Conservation (phyloP, 768 basidiomycete species). For the Candolleomyces efflorescens region DNA sequence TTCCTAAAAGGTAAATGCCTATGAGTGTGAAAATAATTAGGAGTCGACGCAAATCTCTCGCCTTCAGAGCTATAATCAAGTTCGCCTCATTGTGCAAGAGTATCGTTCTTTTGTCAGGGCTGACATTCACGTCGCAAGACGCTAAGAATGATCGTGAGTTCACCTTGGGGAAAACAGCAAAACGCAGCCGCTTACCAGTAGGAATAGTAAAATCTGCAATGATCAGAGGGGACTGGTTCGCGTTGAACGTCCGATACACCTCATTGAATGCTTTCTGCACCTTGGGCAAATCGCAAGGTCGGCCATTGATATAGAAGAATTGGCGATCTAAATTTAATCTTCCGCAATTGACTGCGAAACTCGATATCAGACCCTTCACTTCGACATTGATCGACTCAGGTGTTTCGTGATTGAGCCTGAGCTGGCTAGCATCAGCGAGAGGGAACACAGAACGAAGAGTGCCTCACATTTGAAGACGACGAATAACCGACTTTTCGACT, state of each 20-base stretch:
- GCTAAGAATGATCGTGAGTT: conserved; percentile 35
- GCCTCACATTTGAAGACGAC: conserved; percentile 28
- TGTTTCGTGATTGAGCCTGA: conserved; percentile 17
- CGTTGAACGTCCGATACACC: conserved; percentile 78
- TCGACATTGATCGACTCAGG: conserved; percentile 35
- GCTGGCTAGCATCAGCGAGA: background rate
- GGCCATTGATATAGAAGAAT: conserved; percentile 88
- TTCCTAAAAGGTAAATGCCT: conserved; percentile 31
- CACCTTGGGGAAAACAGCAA: background rate
- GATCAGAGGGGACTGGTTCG: conserved; percentile 72
- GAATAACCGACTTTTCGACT: conserved; percentile 50
- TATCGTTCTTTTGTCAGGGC: conserved; percentile 95
- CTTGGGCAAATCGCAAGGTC: conserved; percentile 80
- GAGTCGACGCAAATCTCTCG: conserved; percentile 22
- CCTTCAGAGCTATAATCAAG: conserved; percentile 75
- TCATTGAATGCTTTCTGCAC: conserved; percentile 91
- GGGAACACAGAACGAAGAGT: background rate
- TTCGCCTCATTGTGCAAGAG: conserved; percentile 85
- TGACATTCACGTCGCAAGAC: conserved; percentile 89
- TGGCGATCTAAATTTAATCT: conserved; percentile 81
- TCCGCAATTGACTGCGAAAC: conserved; percentile 71
- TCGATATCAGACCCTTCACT: conserved; percentile 80
- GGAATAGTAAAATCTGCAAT: conserved; percentile 83
- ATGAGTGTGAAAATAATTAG: background rate
- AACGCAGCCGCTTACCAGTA: conserved; percentile 36